phyloP scores from a whole-genome alignment of 495 filamentous ascomycete species.

The Delitschia confertaspora region DNA sequence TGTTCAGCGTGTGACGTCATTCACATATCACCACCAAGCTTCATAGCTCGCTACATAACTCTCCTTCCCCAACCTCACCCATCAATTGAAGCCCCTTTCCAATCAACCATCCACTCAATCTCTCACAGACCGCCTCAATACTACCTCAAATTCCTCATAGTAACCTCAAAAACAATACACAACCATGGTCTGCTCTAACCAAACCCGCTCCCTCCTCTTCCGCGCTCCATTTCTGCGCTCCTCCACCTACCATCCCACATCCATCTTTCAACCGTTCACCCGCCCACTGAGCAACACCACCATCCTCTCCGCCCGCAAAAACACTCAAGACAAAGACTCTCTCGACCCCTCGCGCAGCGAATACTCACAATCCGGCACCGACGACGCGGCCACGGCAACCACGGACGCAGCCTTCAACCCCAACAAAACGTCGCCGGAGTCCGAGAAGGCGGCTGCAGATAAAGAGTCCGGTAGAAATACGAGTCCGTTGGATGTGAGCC shows the following conservation, averaged over 20 bases:
- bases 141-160: background rate
- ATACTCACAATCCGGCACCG: constrained; percentile 50
- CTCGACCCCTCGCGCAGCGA: constrained; percentile 50
- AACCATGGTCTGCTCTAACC: background rate
- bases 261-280: background rate
- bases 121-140: background rate
- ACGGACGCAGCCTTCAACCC: constrained; percentile 51
- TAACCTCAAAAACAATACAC: background rate
- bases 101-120: too few relatives aligned
- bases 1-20: too few relatives aligned
- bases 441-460: constrained; percentile 39
- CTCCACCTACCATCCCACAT: background rate
- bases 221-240: background rate
- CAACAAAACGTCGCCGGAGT: constrained; percentile 47
- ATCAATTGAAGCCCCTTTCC: too few relatives aligned
- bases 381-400: constrained; percentile 42
- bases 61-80: too few relatives aligned
- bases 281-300: constrained; percentile 2
- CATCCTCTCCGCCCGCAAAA: constrained; percentile 30
- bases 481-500: constrained; percentile 48
- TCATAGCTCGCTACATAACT: too few relatives aligned
- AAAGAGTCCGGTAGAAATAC: constrained; percentile 25
- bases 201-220: background rate
- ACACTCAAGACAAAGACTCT: constrained; percentile 44
- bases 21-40: too few relatives aligned